phyloP scores from a whole-genome alignment of 495 filamentous ascomycete species.

The Daldinia bambusicola region DNA sequence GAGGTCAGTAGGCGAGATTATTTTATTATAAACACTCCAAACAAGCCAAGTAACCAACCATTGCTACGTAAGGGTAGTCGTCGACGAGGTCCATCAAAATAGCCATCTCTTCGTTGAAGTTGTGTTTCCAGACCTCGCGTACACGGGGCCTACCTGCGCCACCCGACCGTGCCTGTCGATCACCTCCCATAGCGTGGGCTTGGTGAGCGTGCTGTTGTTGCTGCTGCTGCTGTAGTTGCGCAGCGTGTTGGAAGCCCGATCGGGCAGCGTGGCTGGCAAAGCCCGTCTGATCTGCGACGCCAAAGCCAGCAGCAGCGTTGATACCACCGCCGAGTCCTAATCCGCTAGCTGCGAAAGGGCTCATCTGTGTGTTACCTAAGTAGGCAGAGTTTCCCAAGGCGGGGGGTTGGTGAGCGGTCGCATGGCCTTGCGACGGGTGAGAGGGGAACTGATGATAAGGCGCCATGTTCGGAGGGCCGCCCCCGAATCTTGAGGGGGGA shows the following conservation, averaged over 20 bases:
- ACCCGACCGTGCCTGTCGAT: conserved; percentile 53
- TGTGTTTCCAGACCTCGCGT: conserved; percentile 93
- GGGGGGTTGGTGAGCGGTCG: conserved; percentile 53
- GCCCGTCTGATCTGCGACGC: conserved; percentile 76
- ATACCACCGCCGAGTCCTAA: conserved; percentile 66
- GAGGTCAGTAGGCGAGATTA: conserved; percentile 39
- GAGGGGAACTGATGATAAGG: conserved; percentile 59
- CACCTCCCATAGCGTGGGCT: conserved; percentile 59
- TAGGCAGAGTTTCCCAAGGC: conserved; percentile 53
- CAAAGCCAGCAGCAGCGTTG: conserved; percentile 59
- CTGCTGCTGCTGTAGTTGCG: conserved; percentile 69
- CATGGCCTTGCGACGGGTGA: conserved; percentile 53
- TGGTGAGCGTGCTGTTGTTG: conserved; percentile 60
- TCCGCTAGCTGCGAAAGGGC: conserved; percentile 72
- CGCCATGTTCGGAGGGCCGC: conserved; percentile 50
- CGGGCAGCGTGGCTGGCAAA: conserved; percentile 90
- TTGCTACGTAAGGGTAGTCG: conserved; percentile 92
- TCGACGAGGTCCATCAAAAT: conserved; percentile 81
- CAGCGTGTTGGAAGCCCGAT: conserved; percentile 84
- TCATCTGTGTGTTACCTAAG: conserved; percentile 68
- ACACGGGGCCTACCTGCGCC: conserved; percentile 74
- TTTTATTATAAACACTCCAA: not conserved
- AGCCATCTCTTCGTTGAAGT: conserved; percentile 89
- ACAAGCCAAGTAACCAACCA: conserved; percentile 67
- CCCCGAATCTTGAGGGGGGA: conserved; percentile 47